phyloP scores from a whole-genome alignment of 768 basidiomycete species.

The Pseudohyphozyma bogoriensis region DNA sequence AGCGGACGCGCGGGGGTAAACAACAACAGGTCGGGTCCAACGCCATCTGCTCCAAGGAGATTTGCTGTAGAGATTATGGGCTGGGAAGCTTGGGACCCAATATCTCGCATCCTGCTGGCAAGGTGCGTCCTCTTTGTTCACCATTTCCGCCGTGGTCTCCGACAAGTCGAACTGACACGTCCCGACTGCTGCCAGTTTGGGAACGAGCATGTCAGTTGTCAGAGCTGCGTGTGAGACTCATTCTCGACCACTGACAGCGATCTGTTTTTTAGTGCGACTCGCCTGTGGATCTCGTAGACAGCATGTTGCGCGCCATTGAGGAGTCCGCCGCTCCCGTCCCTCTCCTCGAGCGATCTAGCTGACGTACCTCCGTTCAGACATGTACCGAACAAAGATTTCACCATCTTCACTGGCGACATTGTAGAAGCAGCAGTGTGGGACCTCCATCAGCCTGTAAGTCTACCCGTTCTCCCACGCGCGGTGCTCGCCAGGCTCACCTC shows the following conservation, averaged over 20 bases:
- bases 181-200: constrained; percentile 6
- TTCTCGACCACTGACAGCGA: background rate
- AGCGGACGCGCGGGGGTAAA: too few relatives aligned
- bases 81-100: constrained; percentile 35
- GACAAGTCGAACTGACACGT: background rate
- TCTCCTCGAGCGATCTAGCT: too few relatives aligned
- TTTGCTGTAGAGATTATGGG: constrained; percentile 52
- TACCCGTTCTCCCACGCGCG: background rate
- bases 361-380: background rate
- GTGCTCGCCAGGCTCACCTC: background rate
- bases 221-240: too few relatives aligned
- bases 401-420: constrained; percentile 58
- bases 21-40: constrained; percentile 51
- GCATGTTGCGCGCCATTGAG: constrained; percentile 46
- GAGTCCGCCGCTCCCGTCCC: background rate
- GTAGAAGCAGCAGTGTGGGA: constrained; percentile 41
- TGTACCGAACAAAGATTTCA: constrained; percentile 37
- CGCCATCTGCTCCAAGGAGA: constrained; percentile 52
- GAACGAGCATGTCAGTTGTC: constrained; percentile 13
- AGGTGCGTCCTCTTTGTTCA: constrained; percentile 8
- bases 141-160: background rate
- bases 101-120: constrained; percentile 44
- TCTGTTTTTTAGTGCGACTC: constrained; percentile 48
- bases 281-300: constrained; percentile 45
- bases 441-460: constrained; percentile 9